Evolutionary conservation across 148 eudicot genomes (phyloP).

Genomic region (Arbutus unedo): DNA sequence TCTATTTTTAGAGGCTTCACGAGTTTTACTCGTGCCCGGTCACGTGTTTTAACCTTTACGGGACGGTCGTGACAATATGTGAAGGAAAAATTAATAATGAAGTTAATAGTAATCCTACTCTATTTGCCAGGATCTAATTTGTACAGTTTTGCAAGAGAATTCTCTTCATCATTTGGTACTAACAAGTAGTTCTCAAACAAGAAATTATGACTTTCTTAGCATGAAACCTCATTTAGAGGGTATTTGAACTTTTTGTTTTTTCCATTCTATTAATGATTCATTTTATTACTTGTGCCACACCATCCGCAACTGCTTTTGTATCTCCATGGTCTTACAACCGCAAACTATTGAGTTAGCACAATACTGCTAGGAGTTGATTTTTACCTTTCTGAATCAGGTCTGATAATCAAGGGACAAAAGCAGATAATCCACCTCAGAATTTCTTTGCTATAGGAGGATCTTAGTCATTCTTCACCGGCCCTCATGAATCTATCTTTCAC

Average conservation of each 20-base stretch:
- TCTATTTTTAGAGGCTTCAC: no score
- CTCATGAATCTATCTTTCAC: constrained; percentile 56
- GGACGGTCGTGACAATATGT: no score
- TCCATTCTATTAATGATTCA: neutral
- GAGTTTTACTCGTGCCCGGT: no score
- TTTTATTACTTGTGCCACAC: neutral
- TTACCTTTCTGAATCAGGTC: neutral
- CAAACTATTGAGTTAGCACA: neutral
- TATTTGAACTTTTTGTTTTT: neutral
- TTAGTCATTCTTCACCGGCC: constrained; percentile 45
- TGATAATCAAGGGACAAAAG: constrained; percentile 1
- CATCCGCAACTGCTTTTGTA: neutral
- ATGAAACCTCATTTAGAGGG: neutral
- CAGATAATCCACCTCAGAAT: neutral
- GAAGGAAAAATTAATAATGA: no score
- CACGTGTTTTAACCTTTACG: no score
- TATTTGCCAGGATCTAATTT: neutral
- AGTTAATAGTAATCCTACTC: no score
- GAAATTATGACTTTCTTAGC: neutral
- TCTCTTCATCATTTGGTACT: neutral
- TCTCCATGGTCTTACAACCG: neutral
- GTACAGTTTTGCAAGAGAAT: neutral
- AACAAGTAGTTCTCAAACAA: neutral
- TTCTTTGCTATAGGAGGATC: constrained; percentile 24
- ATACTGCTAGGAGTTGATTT: neutral